phyloP scores from a whole-genome alignment of 768 basidiomycete genomes.

The Boletus insuetus region DNA sequence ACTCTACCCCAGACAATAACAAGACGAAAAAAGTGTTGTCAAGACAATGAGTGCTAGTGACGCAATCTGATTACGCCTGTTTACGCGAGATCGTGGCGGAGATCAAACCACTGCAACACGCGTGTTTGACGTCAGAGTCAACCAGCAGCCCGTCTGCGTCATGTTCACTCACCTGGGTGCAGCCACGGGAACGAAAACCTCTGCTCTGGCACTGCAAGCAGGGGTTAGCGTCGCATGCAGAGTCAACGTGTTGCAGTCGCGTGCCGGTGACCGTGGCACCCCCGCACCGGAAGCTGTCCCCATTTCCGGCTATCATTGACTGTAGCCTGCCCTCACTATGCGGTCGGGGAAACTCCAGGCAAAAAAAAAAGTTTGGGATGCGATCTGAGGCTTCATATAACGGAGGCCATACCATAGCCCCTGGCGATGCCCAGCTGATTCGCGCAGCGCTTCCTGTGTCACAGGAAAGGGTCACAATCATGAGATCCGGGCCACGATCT shows the following conservation, averaged over 20 bases:
- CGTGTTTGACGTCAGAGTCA: conserved; percentile 28
- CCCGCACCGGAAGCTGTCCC: conserved; percentile 6
- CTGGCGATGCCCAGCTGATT: no score
- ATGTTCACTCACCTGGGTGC: conserved; percentile 70
- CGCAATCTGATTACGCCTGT: conserved; percentile 31
- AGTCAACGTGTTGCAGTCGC: conserved; percentile 12
- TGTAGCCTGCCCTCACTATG: neutral
- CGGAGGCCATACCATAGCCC: conserved; percentile 5
- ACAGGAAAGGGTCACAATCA: no score
- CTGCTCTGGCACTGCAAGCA: conserved; percentile 59
- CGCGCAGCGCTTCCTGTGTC: no score
- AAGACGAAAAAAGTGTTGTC: conserved; percentile 21
- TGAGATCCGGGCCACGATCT: conserved; percentile 15
- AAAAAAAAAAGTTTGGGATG: conserved; percentile 1
- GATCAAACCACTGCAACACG: conserved; percentile 51
- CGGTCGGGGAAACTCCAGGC: neutral
- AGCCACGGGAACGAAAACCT: conserved; percentile 83
- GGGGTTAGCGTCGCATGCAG: conserved; percentile 15
- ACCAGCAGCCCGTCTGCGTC: conserved; percentile 17
- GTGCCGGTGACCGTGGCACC: conserved; percentile 8
- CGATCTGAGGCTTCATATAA: conserved; percentile 7
- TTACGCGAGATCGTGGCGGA: conserved; percentile 54
- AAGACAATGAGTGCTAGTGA: conserved; percentile 32
- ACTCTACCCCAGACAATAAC: neutral
- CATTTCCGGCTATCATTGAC: conserved; percentile 16